Conservation (phyloP, 129 eudicot genomes). For the Flaveria ramosissima region DNA sequence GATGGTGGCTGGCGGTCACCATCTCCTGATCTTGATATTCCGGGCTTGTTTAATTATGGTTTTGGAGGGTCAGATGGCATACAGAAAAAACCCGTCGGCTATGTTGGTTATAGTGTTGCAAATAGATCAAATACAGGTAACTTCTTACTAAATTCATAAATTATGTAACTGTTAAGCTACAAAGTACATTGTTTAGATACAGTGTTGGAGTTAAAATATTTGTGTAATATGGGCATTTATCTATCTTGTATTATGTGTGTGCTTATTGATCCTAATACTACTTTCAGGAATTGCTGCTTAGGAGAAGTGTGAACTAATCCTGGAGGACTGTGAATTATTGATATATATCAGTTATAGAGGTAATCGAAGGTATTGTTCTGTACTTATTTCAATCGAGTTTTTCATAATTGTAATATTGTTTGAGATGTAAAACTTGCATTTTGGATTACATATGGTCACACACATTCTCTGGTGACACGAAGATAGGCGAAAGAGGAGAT, state of each 20-base stretch:
- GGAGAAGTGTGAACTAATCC: conserved; percentile 41
- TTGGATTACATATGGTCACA: conserved; percentile 16
- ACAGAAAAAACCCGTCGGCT: conserved; percentile 59
- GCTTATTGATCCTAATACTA: background rate
- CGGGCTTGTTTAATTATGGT: conserved; percentile 55
- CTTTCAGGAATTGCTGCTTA: conserved; percentile 78
- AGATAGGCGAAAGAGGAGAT: background rate
- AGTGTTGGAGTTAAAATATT: background rate
- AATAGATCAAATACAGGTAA: conserved; percentile 76
- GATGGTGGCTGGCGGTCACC: conserved; percentile 61
- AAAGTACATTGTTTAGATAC: background rate
- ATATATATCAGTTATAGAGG: conserved; percentile 45
- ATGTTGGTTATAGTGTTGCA: conserved; percentile 67
- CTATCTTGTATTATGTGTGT: background rate
- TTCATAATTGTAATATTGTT: conserved; percentile 37
- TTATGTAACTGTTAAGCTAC: background rate
- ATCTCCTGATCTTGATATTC: conserved; percentile 55
- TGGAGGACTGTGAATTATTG: conserved; percentile 37
- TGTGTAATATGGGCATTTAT: background rate
- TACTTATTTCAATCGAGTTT: conserved; percentile 36
- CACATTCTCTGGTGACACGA: background rate
- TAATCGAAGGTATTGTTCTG: conserved; percentile 35
- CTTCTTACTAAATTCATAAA: background rate
- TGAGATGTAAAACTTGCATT: conserved; percentile 50
- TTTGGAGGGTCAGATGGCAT: conserved; percentile 50